A percentile compares a stretch with the other conserved stretches of the same genome.
These are phyloP conservation scores for Cytospora schulzeri DNA, from an alignment of 2,329 filamentous ascomycete species.

Conservation along the genomic window DNA sequence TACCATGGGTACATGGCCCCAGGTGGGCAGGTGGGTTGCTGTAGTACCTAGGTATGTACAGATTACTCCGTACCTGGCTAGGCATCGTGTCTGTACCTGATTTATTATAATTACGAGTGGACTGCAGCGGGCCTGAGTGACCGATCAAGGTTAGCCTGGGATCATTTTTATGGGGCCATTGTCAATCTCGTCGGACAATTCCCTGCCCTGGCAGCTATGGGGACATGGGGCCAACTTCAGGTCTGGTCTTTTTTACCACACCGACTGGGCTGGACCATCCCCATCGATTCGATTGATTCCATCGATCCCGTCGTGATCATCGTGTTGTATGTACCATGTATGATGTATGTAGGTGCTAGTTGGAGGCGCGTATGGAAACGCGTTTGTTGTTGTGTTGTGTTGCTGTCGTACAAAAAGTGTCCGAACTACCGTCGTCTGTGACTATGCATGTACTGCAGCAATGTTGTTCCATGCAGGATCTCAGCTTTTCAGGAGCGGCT, in stretches of 20 bases:
- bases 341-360: neutral
- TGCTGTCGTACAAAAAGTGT: neutral
- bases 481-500: neutral
- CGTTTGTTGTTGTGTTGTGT: neutral
- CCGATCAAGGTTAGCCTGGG: conserved; percentile 23
- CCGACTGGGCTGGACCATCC: neutral
- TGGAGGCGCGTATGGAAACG: neutral
- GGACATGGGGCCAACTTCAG: neutral
- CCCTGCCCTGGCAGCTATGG: conserved; percentile 4
- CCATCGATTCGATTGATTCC: neutral
- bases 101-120: conserved; percentile 27
- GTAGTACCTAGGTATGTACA: too few species aligned
- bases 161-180: conserved; percentile 9
- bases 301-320: neutral
- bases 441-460: too few species aligned
- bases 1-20: too few species aligned
- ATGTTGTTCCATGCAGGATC: neutral
- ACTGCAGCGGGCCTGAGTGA: conserved; percentile 22
- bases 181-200: neutral
- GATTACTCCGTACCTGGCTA: conserved; percentile 13
- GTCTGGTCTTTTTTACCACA: neutral
- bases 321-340: too few species aligned
- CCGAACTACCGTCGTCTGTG: neutral
- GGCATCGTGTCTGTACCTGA: neutral
- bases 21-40: too few species aligned